Percentiles rank a stretch among this genome's conserved stretches.
These are phyloP conservation scores for Lachnellula occidentalis DNA, from an alignment of 2,329 filamentous ascomycete species.

Conservation along the genomic window DNA sequence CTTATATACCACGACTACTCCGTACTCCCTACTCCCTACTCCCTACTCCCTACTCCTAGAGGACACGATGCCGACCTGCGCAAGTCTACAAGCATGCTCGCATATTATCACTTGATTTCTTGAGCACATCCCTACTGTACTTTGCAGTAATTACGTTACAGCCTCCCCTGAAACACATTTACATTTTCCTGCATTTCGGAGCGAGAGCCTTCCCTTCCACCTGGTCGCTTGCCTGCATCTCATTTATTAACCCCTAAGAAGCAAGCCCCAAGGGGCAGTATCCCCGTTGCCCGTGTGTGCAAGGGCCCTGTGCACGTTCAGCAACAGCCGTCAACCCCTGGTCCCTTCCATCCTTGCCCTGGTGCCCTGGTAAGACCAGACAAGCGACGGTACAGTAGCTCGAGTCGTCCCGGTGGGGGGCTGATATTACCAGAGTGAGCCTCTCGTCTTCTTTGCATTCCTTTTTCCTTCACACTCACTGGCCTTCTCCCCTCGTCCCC, in stretches of 20 bases:
- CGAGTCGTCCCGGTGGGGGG: conserved; percentile 5
- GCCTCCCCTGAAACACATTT: conserved; percentile 11
- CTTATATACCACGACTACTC: conserved; percentile 14
- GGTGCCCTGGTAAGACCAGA: no score
- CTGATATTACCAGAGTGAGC: conserved; percentile 22
- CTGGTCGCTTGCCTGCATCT: not conserved
- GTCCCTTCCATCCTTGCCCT: conserved; percentile 1
- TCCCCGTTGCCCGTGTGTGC: conserved; percentile 11
- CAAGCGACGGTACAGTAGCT: conserved; percentile 17
- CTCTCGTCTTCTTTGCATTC: conserved; percentile 9
- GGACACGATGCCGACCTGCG: conserved; percentile 1
- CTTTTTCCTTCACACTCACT: conserved; percentile 2
- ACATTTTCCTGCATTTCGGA: conserved; percentile 15
- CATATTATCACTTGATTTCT: not conserved
- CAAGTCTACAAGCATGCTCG: no score
- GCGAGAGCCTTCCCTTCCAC: conserved; percentile 5
- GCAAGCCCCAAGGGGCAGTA: conserved; percentile 10
- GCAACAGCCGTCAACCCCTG: conserved; percentile 13
- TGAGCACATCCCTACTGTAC: not conserved
- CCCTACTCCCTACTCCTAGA: no score
- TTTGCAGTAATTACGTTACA: conserved; percentile 6
- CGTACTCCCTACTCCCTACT: no score
- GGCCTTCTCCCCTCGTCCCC: not conserved
- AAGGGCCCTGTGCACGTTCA: conserved; percentile 16
- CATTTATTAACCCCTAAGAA: conserved; percentile 7